phyloP scores from a whole-genome alignment of 179 eudicot genomes.

The Spergularia azorica region DNA sequence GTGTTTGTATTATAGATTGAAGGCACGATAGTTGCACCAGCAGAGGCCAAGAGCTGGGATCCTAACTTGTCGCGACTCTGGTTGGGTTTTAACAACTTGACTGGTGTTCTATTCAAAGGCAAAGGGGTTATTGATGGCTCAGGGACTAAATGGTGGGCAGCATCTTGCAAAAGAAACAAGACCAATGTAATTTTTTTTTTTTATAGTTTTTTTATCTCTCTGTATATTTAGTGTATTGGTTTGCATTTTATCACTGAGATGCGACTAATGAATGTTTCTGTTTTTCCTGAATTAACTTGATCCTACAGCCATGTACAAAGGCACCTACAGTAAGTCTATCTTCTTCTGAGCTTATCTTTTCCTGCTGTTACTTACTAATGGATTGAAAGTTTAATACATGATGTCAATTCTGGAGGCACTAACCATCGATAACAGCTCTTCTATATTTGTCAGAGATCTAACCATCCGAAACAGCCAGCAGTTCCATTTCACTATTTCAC shows the following conservation, averaged over 20 bases:
- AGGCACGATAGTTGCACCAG: constrained; percentile 85
- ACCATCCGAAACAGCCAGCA: constrained; percentile 54
- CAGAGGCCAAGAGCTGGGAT: constrained; percentile 69
- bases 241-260: background rate
- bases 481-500: constrained; percentile 48
- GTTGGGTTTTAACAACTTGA: constrained; percentile 73
- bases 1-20: constrained; percentile 54
- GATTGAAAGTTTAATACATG: background rate
- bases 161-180: constrained; percentile 86
- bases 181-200: constrained; percentile 54
- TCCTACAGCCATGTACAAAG: constrained; percentile 76
- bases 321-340: constrained; percentile 77
- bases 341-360: constrained; percentile 1
- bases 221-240: background rate
- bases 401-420: constrained; percentile 53
- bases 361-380: background rate
- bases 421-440: constrained; percentile 62
- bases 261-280: constrained; percentile 11
- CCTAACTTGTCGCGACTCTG: constrained; percentile 56
- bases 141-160: constrained; percentile 96
- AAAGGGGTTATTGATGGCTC: constrained; percentile 85
- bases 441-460: constrained; percentile 38
- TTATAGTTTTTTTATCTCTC: background rate
- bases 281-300: constrained; percentile 20
- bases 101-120: constrained; percentile 62